Base-by-base conservation (phyloP, 129 eudicot species). In the Pittosporum tobira region DNA sequence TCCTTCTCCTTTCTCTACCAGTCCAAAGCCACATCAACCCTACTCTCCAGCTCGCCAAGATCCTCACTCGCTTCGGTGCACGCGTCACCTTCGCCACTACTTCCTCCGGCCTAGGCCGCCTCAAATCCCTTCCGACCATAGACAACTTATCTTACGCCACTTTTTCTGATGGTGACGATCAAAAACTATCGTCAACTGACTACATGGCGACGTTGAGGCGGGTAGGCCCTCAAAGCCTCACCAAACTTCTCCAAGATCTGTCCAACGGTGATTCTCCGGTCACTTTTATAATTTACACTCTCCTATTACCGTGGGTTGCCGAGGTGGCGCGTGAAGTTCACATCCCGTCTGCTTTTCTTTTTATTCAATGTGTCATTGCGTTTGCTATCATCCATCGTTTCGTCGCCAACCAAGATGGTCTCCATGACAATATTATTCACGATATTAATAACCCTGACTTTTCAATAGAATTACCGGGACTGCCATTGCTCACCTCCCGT, bases 1-100 rank as follows among this genome's bases (percentile, higher is more conserved):
- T 77, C 61, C 85, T 84, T 5, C 37, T 84, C n/a, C 29, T 76
- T 13, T 47, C 61, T 8, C 68, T 63, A 57, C 77, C 76, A 0
- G 52, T 45, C 15, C 84, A 84, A 47, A 78, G 94, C 66, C 88
- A 84, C 61, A 64, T 80, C 38, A 84, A 84, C 71, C 88, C 94
- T 18, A 59, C 73, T 28, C 75, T 84, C 26, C 73, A 77, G 21
- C 70, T 80, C 14, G 79, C 88, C 60, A 62, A 69, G 37, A 70
- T 30, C 54, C 84, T 84, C 18, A 26, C 61, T 16, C 63, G 66
- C 15, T 45, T 38, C 28, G 82, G 80, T 19, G 74, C 73, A 20
- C 37, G 12, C 12, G 80, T 67, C 63, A 84, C 88, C 57, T 60
- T 81, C 20, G 62, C 78, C 50, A 75, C 88, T 58, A 63, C 75